Conservation (phyloP, 2,329 filamentous ascomycete species). For the Sarocladiaceae sp. region DNA sequence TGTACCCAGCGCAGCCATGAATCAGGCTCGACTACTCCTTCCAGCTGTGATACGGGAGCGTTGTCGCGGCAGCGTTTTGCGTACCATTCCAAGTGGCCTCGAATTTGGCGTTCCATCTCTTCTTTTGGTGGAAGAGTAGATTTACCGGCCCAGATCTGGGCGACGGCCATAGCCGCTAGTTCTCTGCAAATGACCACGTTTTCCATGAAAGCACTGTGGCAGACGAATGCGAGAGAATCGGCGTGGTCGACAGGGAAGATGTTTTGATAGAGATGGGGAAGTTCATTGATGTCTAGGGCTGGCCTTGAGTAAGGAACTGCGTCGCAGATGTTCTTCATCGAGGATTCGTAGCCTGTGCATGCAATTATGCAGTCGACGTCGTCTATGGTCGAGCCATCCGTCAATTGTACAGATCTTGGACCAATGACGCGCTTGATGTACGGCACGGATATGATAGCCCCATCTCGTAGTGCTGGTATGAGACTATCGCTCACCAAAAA, state of each 20-base stretch:
- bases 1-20: slow-evolving; percentile 34
- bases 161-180: slow-evolving; percentile 33
- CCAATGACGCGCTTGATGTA: slow-evolving; percentile 15
- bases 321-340: slow-evolving; percentile 18
- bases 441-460: slow-evolving; percentile 11
- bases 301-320: slow-evolving; percentile 6
- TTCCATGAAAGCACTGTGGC: slow-evolving; percentile 27
- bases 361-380: slow-evolving; percentile 24
- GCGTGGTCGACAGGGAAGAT: slow-evolving; percentile 39
- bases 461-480: slow-evolving; percentile 14
- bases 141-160: slow-evolving; percentile 35
- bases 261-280: slow-evolving; percentile 37
- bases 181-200: slow-evolving; percentile 32
- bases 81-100: slow-evolving; percentile 14
- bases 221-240: slow-evolving; percentile 37
- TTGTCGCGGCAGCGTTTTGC: slow-evolving; percentile 11
- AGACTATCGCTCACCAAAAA: slow-evolving; percentile 18
- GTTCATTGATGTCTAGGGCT: slow-evolving; percentile 15
- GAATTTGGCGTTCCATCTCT: slow-evolving; percentile 27
- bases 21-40: slow-evolving; percentile 19
- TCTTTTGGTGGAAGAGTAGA: slow-evolving; percentile 26
- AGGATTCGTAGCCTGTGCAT: slow-evolving; percentile 27
- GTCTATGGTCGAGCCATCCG: slow-evolving; percentile 20
- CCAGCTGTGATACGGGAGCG: slow-evolving; percentile 12
- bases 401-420: slow-evolving; percentile 17